Conservation (phyloP, 805 yeast genomes). For the Yarrowia deformans region DNA sequence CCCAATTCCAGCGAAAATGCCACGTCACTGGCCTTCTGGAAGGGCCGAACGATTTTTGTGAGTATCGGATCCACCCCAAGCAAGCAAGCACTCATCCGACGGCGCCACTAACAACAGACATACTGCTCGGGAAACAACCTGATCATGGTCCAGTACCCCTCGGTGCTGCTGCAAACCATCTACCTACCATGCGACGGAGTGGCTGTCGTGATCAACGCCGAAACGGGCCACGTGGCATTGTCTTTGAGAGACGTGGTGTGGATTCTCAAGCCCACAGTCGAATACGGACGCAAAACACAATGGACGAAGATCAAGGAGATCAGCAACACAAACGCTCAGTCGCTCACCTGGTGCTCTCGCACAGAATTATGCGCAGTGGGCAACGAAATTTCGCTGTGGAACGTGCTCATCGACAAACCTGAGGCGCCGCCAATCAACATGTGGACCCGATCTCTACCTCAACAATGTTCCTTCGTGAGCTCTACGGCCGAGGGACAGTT, state of each 20-base stretch:
- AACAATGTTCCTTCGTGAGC: slow-evolving; percentile 22
- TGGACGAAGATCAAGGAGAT: slow-evolving; percentile 61
- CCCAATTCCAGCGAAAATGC: slow-evolving; percentile 58
- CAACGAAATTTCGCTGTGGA: slow-evolving; percentile 12
- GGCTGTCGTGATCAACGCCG: slow-evolving; percentile 68
- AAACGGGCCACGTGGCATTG: slow-evolving; percentile 59
- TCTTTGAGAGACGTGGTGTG: slow-evolving; percentile 43
- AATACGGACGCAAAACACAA: slow-evolving; percentile 46
- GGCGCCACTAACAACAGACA: slow-evolving; percentile 48
- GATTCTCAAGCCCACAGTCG: slow-evolving; percentile 45
- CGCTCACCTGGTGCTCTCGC: slow-evolving; percentile 21
- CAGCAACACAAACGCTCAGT: slow-evolving; percentile 52
- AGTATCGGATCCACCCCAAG: background rate
- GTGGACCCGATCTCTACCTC: slow-evolving; percentile 21
- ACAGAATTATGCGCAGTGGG: slow-evolving; percentile 15
- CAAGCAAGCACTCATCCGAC: background rate
- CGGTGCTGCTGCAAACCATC: slow-evolving; percentile 73
- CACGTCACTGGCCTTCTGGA: slow-evolving; percentile 35
- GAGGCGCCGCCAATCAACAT: slow-evolving; percentile 1
- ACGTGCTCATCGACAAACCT: slow-evolving; percentile 20
- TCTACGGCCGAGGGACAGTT: slow-evolving; percentile 34
- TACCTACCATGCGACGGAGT: slow-evolving; percentile 71
- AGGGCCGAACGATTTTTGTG: slow-evolving; percentile 34
- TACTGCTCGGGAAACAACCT: slow-evolving; percentile 91
- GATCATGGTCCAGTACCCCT: slow-evolving; percentile 64